Evolutionary conservation across 1,284 basidiomycete species (phyloP), one percentile per base, ranked within the genome.

Genomic region (Ganoderma leucocontextum): DNA sequence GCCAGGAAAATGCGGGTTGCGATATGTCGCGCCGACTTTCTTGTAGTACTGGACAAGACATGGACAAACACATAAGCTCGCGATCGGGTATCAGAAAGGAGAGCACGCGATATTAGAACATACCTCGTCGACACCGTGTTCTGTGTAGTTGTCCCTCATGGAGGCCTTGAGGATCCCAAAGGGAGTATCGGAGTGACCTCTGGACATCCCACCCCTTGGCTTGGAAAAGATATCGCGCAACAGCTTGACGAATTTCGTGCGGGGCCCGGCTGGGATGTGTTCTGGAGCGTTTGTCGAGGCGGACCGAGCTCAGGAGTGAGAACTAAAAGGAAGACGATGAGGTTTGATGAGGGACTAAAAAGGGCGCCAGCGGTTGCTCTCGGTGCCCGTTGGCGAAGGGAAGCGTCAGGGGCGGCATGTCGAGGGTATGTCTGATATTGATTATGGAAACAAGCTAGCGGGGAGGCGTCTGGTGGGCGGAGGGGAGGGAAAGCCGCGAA

Each of bases 1-100:
- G 3, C 89, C 91, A 0, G 87, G 88, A 70, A 88, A 92, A 78
- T 92, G 91, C 0, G 91, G 91, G 74, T 93, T 93, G 29, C 91
- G 86, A 77, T 93, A 92, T 10, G 86, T 87, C 22, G 86, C 80
- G 15, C 87, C 86, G 1, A 91, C 89, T 80, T 87, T 80, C 64
- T 77, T 79, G 70, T 82, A 82, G 69, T 86, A 86, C 85, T 86
- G 65, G 49, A n/a, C 33, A 57, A 35, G 15, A n/a, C 17, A 58
- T 35, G 53, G 4, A 41, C 38, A 59, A 59, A 59, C 38, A 59
- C 38, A 41, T 41, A 38, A 35, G 38, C 52, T 57, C 17, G n/a
- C 47, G 29, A 53, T 33, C 36, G 19, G 57, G 8, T 15, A 6
- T 19, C 7, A 47, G 41, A 62, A 41, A 52, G 25, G 59, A 35